Conservation (phyloP, 768 basidiomycete species). For the Clathrus columnatus region DNA sequence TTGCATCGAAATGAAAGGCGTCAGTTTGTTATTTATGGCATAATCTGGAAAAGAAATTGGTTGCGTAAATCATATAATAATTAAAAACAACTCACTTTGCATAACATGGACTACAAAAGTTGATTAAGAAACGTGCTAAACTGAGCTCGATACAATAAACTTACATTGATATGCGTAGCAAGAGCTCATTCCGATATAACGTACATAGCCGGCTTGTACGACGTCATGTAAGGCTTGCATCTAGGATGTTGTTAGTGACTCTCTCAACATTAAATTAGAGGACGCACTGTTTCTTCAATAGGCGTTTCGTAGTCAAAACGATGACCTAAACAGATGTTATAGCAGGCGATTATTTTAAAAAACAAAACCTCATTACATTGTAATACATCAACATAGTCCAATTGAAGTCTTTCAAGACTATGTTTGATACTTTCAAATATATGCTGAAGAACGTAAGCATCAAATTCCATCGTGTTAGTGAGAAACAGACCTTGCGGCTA, state of each 20-base stretch:
- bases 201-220: neutral
- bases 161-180: conserved; percentile 3
- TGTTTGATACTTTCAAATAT: conserved; percentile 63
- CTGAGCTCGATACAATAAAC: neutral
- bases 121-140: neutral
- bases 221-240: conserved; percentile 1
- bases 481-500: conserved; percentile 30
- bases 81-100: neutral
- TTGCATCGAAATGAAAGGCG: conserved; percentile 28
- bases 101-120: neutral
- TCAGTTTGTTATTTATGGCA: conserved; percentile 32
- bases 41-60: conserved; percentile 21
- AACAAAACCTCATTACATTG: conserved; percentile 42
- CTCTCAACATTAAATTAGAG: neutral
- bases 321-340: conserved; percentile 1
- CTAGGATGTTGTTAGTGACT: neutral
- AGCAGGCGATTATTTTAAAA: neutral
- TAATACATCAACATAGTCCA: conserved; percentile 70
- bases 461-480: neutral
- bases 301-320: neutral
- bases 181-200: neutral
- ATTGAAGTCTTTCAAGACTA: conserved; percentile 55
- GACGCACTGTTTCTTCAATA: conserved; percentile 3
- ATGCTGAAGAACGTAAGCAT: conserved; percentile 31
- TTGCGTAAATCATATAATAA: neutral